A percentile compares a stretch with the other conserved stretches of the same genome.
phyloP scores from a whole-genome alignment of 1,139 yeast species.

The Geotrichum klebahnii region DNA sequence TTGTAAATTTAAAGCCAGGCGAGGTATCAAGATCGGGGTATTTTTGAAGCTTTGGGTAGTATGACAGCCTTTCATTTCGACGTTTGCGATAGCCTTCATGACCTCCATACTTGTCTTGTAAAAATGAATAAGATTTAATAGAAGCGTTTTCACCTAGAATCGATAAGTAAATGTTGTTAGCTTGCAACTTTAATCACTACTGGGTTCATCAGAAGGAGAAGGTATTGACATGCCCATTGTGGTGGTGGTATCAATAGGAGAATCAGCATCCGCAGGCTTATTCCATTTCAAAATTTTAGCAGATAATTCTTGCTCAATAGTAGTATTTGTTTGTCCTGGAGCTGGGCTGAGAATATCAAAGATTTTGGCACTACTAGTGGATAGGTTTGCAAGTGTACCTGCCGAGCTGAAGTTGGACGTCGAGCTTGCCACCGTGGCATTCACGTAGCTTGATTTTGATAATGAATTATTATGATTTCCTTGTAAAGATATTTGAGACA shows the following conservation, averaged over 20 bases:
- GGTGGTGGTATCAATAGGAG: neutral
- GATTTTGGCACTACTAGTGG: constrained; percentile 3
- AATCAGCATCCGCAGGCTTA: neutral
- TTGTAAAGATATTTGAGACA: constrained; percentile 2
- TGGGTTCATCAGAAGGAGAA: no score
- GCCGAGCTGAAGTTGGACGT: constrained; percentile 19
- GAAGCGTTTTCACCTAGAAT: constrained; percentile 3
- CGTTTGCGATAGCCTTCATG: constrained; percentile 11
- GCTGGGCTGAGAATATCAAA: neutral
- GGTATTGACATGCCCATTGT: neutral
- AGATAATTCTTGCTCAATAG: neutral
- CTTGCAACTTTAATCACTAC: neutral
- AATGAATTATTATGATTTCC: neutral
- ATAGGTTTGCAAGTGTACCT: constrained; percentile 7
- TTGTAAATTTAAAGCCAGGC: neutral
- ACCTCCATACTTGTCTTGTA: constrained; percentile 14
- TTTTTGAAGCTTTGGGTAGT: neutral
- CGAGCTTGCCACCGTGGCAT: constrained; percentile 10
- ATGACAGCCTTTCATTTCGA: constrained; percentile 6
- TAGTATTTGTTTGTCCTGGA: neutral
- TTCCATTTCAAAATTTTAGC: neutral
- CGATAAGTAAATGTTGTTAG: no score
- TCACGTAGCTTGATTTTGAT: constrained; percentile 1
- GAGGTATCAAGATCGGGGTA: neutral
- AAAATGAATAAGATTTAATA: constrained; percentile 9